These are phyloP conservation scores for Eucalyptus pumila DNA, from an alignment of 345 rosid species.

Conservation along the genomic window DNA sequence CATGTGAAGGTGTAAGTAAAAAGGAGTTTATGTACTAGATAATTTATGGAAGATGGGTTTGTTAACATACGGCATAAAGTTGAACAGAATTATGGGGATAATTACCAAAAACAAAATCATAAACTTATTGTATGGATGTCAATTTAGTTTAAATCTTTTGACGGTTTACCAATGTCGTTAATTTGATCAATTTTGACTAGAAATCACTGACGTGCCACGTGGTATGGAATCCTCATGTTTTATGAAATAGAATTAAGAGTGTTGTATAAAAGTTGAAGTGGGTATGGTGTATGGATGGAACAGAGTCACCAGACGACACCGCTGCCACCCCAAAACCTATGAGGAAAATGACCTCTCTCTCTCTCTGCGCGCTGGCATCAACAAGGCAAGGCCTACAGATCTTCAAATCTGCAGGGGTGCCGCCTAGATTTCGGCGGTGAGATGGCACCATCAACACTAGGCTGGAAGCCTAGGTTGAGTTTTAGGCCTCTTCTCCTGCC, in stretches of 20 bases:
- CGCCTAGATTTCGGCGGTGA: background rate
- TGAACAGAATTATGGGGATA: background rate
- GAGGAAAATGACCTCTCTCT: background rate
- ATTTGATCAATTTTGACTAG: rapidly evolving
- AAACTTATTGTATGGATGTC: background rate
- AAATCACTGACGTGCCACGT: rapidly evolving
- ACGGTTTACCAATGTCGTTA: rapidly evolving
- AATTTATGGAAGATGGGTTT: background rate
- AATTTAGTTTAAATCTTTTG: too few species aligned
- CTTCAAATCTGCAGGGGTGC: background rate
- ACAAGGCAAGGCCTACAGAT: background rate
- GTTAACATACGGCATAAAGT: background rate
- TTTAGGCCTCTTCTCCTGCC: background rate
- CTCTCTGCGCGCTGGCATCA: background rate
- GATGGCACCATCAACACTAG: background rate
- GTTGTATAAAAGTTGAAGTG: background rate
- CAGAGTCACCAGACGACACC: background rate
- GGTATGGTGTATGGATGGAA: background rate
- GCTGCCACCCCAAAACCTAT: background rate
- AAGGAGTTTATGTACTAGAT: background rate
- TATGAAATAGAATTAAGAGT: background rate
- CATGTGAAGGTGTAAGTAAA: background rate
- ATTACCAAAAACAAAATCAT: background rate
- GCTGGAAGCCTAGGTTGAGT: background rate
- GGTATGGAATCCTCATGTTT: rapidly evolving